Percentiles rank a stretch among this genome's conserved stretches.
Conservation (phyloP, 2,329 filamentous ascomycete genomes). For the Sphaceloma murrayae region DNA sequence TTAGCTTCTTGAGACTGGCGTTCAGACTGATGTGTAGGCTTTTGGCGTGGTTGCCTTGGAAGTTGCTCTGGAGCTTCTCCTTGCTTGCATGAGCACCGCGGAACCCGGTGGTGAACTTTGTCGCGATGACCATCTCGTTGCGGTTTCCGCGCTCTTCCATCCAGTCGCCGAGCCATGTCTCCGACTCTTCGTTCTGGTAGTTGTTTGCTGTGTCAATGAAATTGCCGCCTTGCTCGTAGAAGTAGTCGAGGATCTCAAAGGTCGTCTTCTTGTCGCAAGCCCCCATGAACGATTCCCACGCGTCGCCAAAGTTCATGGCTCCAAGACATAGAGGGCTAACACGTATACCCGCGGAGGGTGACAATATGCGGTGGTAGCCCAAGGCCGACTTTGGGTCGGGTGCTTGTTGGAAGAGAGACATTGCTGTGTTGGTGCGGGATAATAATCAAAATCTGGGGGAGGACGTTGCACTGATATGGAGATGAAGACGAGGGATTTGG, state of each 20-base stretch:
- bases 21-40: slow-evolving; percentile 41
- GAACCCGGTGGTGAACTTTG: slow-evolving; percentile 41
- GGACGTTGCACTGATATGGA: no score
- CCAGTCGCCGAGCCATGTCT: slow-evolving; percentile 36
- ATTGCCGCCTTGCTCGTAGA: slow-evolving; percentile 29
- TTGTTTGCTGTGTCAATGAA: slow-evolving; percentile 31
- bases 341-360: slow-evolving; percentile 42
- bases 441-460: no score
- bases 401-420: slow-evolving; percentile 21
- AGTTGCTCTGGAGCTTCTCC: slow-evolving; percentile 33
- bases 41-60: slow-evolving; percentile 52
- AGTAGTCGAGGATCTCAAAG: slow-evolving; percentile 30
- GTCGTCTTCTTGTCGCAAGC: slow-evolving; percentile 24
- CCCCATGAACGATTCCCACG: slow-evolving; percentile 33
- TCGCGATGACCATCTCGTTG: slow-evolving; percentile 46
- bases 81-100: slow-evolving; percentile 20
- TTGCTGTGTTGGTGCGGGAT: no score
- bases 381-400: slow-evolving; percentile 34
- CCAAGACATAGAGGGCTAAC: slow-evolving; percentile 47
- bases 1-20: slow-evolving; percentile 31
- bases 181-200: slow-evolving; percentile 30
- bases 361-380: slow-evolving; percentile 44
- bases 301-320: slow-evolving; percentile 46
- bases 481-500: no score
- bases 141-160: slow-evolving; percentile 36